phyloP scores from a whole-genome alignment of 345 rosid genomes.

The Acer campestre region DNA sequence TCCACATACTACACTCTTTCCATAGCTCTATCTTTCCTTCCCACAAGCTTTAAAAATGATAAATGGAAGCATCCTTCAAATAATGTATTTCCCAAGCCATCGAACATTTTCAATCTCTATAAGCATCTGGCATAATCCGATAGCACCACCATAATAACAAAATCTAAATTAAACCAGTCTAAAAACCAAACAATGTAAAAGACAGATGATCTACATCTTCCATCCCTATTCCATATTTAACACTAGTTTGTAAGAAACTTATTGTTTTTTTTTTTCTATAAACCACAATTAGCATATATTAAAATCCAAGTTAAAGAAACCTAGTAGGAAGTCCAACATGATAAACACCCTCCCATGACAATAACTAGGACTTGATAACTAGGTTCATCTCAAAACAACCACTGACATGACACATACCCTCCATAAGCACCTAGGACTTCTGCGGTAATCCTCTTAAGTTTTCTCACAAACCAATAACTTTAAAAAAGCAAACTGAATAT shows the following conservation, averaged over 20 bases:
- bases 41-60: neutral
- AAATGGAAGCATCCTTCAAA: neutral
- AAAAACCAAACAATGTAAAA: neutral
- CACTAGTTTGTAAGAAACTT: no score
- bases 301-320: neutral
- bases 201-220: no score
- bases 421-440: neutral
- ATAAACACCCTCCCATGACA: neutral
- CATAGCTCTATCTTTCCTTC: neutral
- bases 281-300: slow-evolving; percentile 2
- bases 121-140: neutral
- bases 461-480: neutral
- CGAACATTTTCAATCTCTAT: neutral
- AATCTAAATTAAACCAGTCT: neutral
- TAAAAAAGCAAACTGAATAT: neutral
- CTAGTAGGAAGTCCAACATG: neutral
- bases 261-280: neutral
- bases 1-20: neutral
- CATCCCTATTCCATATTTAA: no score
- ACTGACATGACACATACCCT: neutral
- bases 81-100: neutral
- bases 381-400: neutral
- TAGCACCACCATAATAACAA: neutral
- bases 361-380: neutral
- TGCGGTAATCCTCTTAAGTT: neutral